Evolutionary conservation across 2,329 filamentous ascomycete species (phyloP).

Genomic region (Aspergillus texensis): DNA sequence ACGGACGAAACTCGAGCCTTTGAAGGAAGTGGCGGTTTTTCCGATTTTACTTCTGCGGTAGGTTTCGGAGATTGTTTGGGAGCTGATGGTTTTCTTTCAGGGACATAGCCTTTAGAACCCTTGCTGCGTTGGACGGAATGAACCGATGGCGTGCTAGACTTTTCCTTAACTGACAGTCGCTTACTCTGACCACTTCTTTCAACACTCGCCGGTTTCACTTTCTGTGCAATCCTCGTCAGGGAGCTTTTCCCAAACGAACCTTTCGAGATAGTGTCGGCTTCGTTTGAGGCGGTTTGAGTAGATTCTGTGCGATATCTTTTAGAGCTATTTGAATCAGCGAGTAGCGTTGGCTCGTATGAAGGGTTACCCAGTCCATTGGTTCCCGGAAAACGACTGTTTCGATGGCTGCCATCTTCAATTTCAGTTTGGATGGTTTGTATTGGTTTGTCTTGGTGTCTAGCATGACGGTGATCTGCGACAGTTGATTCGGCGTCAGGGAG

Average conservation of each 20-base stretch:
- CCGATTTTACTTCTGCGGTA: slow-evolving; percentile 14
- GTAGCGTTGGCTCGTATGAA: neutral
- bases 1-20: slow-evolving; percentile 19
- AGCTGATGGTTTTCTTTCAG: slow-evolving; percentile 20
- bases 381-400: neutral
- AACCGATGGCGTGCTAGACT: slow-evolving; percentile 10
- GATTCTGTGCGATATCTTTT: slow-evolving; percentile 10
- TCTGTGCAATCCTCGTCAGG: slow-evolving; percentile 38
- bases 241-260: slow-evolving; percentile 29
- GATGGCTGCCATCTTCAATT: neutral
- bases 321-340: neutral
- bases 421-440: neutral
- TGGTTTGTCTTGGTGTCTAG: neutral
- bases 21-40: slow-evolving; percentile 9
- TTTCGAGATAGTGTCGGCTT: slow-evolving; percentile 26
- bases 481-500: neutral
- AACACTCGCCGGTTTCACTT: slow-evolving; percentile 28
- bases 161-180: slow-evolving; percentile 23
- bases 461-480: neutral
- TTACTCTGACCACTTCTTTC: slow-evolving; percentile 32
- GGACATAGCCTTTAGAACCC: slow-evolving; percentile 20
- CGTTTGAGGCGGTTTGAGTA: slow-evolving; percentile 21
- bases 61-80: slow-evolving; percentile 14
- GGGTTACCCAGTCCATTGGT: neutral
- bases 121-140: slow-evolving; percentile 19